A percentile compares a stretch with the other conserved stretches of the same genome.
Evolutionary conservation across 2,329 filamentous ascomycete genomes (phyloP).

Genomic region (Diaporthe sp.): DNA sequence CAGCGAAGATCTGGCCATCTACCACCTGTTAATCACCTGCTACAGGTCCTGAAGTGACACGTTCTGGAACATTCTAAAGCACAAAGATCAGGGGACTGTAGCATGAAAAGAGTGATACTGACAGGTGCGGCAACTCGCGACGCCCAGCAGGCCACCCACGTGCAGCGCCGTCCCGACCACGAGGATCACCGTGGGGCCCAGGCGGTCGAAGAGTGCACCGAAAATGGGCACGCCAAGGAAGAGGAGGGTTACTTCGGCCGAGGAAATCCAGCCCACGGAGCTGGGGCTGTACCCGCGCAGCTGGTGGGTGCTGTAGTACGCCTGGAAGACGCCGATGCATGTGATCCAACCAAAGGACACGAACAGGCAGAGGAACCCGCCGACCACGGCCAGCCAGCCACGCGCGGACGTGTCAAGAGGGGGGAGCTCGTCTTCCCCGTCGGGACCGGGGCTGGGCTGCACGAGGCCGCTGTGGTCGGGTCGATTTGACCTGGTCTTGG

Average conservation of each 20-base stretch:
- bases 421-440: constrained; percentile 53
- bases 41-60: no score
- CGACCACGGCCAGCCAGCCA: constrained; percentile 64
- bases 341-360: constrained; percentile 57
- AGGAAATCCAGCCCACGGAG: constrained; percentile 70
- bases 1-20: constrained; percentile 56
- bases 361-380: constrained; percentile 53
- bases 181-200: constrained; percentile 69
- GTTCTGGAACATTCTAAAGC: no score
- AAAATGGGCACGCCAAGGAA: constrained; percentile 61
- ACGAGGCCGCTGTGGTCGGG: background rate
- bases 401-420: constrained; percentile 66
- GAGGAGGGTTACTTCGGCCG: constrained; percentile 61
- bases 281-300: constrained; percentile 62
- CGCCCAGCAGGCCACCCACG: constrained; percentile 73
- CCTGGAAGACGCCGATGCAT: constrained; percentile 66
- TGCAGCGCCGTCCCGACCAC: constrained; percentile 65
- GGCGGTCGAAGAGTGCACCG: constrained; percentile 65
- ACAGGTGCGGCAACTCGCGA: constrained; percentile 58
- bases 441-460: background rate
- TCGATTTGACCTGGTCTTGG: background rate
- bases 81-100: no score
- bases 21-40: no score
- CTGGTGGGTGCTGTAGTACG: constrained; percentile 65
- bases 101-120: no score